A percentile compares a stretch with the other conserved stretches of the same genome.
phyloP scores from a whole-genome alignment of 768 basidiomycete genomes.

The Agaricus bisporus region DNA sequence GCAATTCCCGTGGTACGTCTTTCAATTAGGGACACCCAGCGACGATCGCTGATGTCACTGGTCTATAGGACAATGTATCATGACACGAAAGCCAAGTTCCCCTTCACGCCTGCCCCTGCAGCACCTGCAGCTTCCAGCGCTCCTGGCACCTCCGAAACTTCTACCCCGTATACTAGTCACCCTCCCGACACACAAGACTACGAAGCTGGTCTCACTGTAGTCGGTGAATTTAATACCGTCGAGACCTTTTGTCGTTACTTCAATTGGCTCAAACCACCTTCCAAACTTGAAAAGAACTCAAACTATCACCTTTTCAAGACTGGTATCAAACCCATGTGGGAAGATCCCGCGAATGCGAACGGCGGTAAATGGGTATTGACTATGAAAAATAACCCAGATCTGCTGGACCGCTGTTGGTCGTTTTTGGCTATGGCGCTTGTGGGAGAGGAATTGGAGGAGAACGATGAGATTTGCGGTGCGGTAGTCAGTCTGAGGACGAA shows the following conservation, averaged over 20 bases:
- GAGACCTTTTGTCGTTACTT: constrained; percentile 88
- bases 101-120: constrained; percentile 49
- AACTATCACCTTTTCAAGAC: constrained; percentile 96
- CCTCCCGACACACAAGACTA: constrained; percentile 68
- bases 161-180: constrained; percentile 12
- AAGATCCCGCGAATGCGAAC: constrained; percentile 84
- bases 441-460: constrained; percentile 73
- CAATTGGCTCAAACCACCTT: constrained; percentile 92
- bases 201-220: constrained; percentile 79
- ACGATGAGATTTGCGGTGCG: constrained; percentile 74
- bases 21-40: not conserved
- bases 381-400: constrained; percentile 74
- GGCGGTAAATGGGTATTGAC: constrained; percentile 96
- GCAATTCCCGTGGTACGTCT: constrained; percentile 73
- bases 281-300: constrained; percentile 79
- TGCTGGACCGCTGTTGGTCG: constrained; percentile 85
- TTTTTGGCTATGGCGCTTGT: constrained; percentile 91
- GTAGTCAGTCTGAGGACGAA: constrained; percentile 85
- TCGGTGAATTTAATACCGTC: constrained; percentile 89
- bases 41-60: constrained; percentile 3
- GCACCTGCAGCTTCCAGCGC: constrained; percentile 28
- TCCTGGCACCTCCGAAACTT: constrained; percentile 16
- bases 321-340: constrained; percentile 97
- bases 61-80: constrained; percentile 78
- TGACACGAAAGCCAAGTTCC: constrained; percentile 74